phyloP scores from a whole-genome alignment of 1,139 yeast species.

The Blastobotrys buckinghamii region DNA sequence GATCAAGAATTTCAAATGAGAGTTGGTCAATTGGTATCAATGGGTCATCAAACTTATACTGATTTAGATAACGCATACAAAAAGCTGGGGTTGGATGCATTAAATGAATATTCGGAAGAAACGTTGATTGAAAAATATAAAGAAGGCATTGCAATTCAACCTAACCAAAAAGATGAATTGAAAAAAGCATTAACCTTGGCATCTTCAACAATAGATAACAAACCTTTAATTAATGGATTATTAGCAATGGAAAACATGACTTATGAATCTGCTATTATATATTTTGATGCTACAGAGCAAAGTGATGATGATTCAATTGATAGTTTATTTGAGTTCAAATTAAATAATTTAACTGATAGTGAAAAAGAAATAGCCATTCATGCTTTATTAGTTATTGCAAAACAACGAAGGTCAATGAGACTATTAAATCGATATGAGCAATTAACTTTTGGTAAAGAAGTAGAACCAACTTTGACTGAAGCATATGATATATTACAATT shows the following conservation, averaged over 20 bases:
- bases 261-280: slow-evolving; percentile 50
- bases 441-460: slow-evolving; percentile 15
- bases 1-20: slow-evolving; percentile 46
- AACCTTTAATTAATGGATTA: slow-evolving; percentile 36
- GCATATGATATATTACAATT: slow-evolving; percentile 49
- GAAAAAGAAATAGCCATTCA: slow-evolving; percentile 38
- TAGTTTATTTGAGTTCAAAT: slow-evolving; percentile 46
- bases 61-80: slow-evolving; percentile 54
- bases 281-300: slow-evolving; percentile 54
- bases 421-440: slow-evolving; percentile 30
- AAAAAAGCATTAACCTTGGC: no score
- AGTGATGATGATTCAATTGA: slow-evolving; percentile 73
- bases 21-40: slow-evolving; percentile 45
- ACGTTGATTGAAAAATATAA: slow-evolving; percentile 27
- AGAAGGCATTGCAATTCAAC: slow-evolving; percentile 33
- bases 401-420: slow-evolving; percentile 42
- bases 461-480: slow-evolving; percentile 42
- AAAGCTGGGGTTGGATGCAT: slow-evolving; percentile 44
- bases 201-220: background rate
- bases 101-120: slow-evolving; percentile 18
- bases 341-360: slow-evolving; percentile 33
- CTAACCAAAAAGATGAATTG: no score
- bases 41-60: slow-evolving; percentile 57
- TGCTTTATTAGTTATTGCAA: slow-evolving; percentile 57
- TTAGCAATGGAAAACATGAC: slow-evolving; percentile 53